Base-by-base conservation (phyloP, 345 rosid species). In the Brassica carinata region DNA sequence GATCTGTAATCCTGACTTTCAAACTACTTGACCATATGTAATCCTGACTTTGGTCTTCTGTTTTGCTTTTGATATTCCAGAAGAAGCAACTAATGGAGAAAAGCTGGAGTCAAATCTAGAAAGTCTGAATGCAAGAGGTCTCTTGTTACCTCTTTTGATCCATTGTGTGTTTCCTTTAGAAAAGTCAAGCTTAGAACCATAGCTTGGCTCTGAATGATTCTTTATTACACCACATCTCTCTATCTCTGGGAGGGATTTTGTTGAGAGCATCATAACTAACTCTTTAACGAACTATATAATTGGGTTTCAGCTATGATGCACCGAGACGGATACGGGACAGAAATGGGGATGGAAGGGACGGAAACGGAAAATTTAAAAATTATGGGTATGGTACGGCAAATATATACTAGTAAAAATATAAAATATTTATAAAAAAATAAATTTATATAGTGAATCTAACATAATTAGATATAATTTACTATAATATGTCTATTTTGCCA, bases 81-180 rank as follows among this genome's bases (percentile, higher is more conserved):
- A 72, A 78, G 94, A 80, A 64, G 65, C 85, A 66, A 76, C 79
- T 13, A 62, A 88, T 73, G 91, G 87, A 14, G 86, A 85, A 83
- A 91, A 87, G 81, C 79, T 96, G 87, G 88, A 89, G 73, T 82
- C 85, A 13, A 91, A 92, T 81, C 87, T 96, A n/a, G 86, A 86
- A 83, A 88, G 87, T 67, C 84, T 89, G 84, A 96, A 86, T 77
- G 89, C 96, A 1, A 88, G 85, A 92, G 98, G 96, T 90, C 5
- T 67, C 55, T 7, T 43, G 61, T 78, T 66, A 38, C 15, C 6
- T 11, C 19, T 71, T 33, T 23, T 55, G 14, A 58, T 67, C 65
- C 40, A 15, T 40, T 57, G 62, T 33, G 38, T 72, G 8, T 72
- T 72, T 26, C 61, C 34, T 66, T 18, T 7, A 73, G 67, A 72